phyloP scores from a whole-genome alignment of 1,139 yeast genomes.

The Hanseniaspora sp. region DNA sequence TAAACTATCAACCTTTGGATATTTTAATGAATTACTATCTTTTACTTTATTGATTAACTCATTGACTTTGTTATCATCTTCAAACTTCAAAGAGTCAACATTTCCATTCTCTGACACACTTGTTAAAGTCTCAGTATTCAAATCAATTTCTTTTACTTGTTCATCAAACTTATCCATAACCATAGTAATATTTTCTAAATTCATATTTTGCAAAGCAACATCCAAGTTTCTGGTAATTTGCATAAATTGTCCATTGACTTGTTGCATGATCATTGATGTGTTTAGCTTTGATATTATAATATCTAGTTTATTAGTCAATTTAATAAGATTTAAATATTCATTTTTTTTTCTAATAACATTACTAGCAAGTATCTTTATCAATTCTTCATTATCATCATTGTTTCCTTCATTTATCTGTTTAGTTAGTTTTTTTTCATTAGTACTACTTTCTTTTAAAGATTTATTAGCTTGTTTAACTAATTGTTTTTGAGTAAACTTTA shows the following conservation, averaged over 20 bases:
- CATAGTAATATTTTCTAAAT: constrained; percentile 77
- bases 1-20: constrained; percentile 25
- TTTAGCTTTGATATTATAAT: constrained; percentile 94
- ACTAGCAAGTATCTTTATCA: constrained; percentile 88
- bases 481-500: constrained; percentile 83
- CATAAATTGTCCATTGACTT: constrained; percentile 89
- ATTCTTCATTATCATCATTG: constrained; percentile 52
- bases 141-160: constrained; percentile 93
- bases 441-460: constrained; percentile 81
- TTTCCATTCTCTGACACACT: constrained; percentile 79
- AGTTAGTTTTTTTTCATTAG: constrained; percentile 79
- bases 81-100: constrained; percentile 50
- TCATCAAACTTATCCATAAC: constrained; percentile 96
- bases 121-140: constrained; percentile 86
- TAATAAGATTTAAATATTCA: constrained; percentile 70
- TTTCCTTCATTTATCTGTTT: constrained; percentile 35
- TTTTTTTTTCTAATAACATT: constrained; percentile 88
- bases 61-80: constrained; percentile 95
- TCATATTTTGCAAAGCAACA: constrained; percentile 89
- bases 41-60: constrained; percentile 85
- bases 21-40: constrained; percentile 92
- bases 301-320: constrained; percentile 82
- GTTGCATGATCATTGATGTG: constrained; percentile 94
- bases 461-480: constrained; percentile 78
- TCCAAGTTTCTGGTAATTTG: constrained; percentile 93